phyloP scores from a whole-genome alignment of 306 rosid genomes.

The Malus sylvestris region DNA sequence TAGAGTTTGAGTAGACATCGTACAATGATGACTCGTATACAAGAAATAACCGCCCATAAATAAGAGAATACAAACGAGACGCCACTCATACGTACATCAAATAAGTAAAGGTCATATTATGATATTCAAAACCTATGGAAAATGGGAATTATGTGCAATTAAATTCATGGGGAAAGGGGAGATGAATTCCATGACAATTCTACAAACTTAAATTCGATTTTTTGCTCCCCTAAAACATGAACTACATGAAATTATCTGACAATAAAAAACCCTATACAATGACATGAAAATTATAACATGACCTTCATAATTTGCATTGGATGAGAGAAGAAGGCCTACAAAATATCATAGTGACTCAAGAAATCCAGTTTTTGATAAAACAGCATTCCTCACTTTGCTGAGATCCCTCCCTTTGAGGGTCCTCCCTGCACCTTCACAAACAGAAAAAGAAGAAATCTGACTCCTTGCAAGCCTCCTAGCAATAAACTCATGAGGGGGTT shows the following conservation, averaged over 20 bases:
- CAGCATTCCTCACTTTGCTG: constrained; percentile 80
- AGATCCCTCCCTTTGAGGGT: constrained; percentile 92
- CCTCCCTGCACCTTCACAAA: constrained; percentile 90
- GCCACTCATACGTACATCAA: no score
- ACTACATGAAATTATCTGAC: neutral
- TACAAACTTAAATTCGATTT: neutral
- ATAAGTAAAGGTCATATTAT: neutral
- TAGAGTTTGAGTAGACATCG: no score
- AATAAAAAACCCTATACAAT: constrained; percentile 12
- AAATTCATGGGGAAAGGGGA: neutral
- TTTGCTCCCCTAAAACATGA: neutral
- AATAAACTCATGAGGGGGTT: constrained; percentile 82
- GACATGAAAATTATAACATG: neutral
- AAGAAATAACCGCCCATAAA: no score
- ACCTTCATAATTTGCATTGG: neutral
- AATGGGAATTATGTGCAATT: neutral
- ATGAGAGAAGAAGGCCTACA: neutral
- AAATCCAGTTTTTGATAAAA: constrained; percentile 74
- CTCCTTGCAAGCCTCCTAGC: constrained; percentile 81
- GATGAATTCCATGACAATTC: constrained; percentile 2
- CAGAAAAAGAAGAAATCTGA: constrained; percentile 82
- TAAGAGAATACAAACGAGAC: no score
- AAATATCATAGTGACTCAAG: constrained; percentile 50
- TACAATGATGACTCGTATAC: no score
- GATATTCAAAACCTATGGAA: neutral